Percentiles rank a stretch among this genome's conserved stretches.
Conservation (phyloP, 2,329 filamentous ascomycete genomes). For the Amylocarpus encephaloides region DNA sequence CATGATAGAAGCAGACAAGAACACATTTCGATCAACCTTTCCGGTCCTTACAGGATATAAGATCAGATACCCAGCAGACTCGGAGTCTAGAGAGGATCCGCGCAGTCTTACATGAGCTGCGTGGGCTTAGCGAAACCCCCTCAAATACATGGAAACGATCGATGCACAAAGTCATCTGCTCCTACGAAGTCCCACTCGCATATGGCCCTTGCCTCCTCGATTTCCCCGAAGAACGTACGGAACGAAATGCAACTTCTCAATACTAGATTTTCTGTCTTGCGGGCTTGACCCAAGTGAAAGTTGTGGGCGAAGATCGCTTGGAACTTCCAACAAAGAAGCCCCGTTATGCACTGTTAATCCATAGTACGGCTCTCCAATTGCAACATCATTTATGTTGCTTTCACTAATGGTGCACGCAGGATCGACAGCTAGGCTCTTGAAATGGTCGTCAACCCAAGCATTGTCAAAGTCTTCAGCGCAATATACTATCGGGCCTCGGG, state of each 20-base stretch:
- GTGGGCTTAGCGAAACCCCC: too few species aligned
- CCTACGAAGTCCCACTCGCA: conserved; percentile 20
- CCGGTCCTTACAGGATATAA: too few species aligned
- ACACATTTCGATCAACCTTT: too few species aligned
- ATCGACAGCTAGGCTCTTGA: conserved; percentile 34
- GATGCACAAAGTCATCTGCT: conserved; percentile 6
- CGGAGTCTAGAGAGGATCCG: too few species aligned
- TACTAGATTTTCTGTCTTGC: conserved; percentile 19
- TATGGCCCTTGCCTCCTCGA: conserved; percentile 43
- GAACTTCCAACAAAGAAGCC: conserved; percentile 10
- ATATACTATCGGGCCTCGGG: conserved; percentile 53
- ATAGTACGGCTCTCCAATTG: conserved; percentile 19
- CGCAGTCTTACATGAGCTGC: too few species aligned
- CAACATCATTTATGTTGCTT: conserved; percentile 2
- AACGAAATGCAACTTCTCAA: conserved; percentile 41
- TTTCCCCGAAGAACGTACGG: conserved; percentile 52
- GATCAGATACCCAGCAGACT: too few species aligned
- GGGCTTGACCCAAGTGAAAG: neutral
- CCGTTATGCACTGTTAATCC: conserved; percentile 19
- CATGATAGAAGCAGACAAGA: too few species aligned
- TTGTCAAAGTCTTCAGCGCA: conserved; percentile 56
- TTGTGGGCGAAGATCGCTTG: conserved; percentile 5
- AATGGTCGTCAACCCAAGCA: conserved; percentile 48
- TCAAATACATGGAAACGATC: too few species aligned
- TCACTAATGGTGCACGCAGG: conserved; percentile 14